phyloP scores from a whole-genome alignment of 805 yeast genomes.

The Metschnikowia proteae region DNA sequence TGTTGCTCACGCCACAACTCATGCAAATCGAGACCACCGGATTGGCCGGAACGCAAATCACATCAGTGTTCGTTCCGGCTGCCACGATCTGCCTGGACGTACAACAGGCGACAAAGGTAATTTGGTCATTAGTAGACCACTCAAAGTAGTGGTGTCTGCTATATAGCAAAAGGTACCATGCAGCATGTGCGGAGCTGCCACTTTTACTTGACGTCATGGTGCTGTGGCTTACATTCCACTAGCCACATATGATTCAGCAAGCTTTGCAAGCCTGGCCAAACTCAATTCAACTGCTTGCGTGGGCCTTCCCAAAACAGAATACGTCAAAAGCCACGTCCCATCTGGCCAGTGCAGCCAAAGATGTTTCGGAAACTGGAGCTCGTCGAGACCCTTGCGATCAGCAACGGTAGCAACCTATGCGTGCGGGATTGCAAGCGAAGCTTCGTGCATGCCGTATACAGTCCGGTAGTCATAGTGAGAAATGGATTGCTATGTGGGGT shows the following conservation, averaged over 20 bases:
- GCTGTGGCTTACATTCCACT: conserved; percentile 1
- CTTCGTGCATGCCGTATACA: not conserved
- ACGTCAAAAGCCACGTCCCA: no score
- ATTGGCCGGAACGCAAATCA: not conserved
- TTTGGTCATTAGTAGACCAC: not conserved
- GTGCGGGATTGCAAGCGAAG: conserved; percentile 3
- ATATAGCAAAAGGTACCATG: conserved; percentile 3
- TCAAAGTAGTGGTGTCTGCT: not conserved
- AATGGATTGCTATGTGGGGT: conserved; percentile 6
- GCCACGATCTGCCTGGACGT: not conserved
- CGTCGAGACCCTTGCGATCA: not conserved
- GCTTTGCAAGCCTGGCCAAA: not conserved
- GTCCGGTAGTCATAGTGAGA: not conserved
- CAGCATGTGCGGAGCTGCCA: conserved; percentile 1
- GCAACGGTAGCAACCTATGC: conserved; percentile 4
- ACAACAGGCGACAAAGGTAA: not conserved
- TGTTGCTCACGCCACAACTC: not conserved
- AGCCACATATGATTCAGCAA: not conserved
- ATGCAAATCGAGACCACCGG: not conserved
- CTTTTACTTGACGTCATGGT: conserved; percentile 2
- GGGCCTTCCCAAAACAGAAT: not conserved
- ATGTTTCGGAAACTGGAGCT: not conserved
- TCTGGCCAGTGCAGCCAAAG: not conserved
- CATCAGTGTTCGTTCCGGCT: not conserved
- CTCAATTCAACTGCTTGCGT: not conserved